A percentile compares a stretch with the other conserved stretches of the same genome.
phyloP scores from a whole-genome alignment of 2,329 filamentous ascomycete species.

The Cercospora nicotianae region DNA sequence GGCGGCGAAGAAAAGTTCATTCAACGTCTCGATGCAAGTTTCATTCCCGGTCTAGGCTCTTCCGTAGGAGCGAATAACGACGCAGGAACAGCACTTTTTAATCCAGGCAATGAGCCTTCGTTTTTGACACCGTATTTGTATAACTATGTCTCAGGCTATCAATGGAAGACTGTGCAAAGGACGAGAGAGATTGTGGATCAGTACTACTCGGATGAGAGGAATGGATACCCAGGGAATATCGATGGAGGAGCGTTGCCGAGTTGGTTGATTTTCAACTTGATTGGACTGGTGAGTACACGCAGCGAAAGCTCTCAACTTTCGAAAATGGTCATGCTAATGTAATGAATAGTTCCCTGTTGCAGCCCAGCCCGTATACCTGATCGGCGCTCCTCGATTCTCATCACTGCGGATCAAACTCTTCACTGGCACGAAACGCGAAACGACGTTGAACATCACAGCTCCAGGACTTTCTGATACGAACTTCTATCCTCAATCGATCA shows the following conservation, averaged over 20 bases:
- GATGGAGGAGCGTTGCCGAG: conserved; percentile 52
- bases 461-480: conserved; percentile 15
- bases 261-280: conserved; percentile 54
- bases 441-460: conserved; percentile 19
- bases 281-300: conserved; percentile 40
- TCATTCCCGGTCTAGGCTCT: conserved; percentile 23
- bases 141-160: conserved; percentile 39
- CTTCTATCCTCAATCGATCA: conserved; percentile 24
- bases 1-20: conserved; percentile 24
- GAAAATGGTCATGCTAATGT: background rate
- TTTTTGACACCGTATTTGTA: conserved; percentile 45
- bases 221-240: conserved; percentile 49
- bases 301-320: background rate
- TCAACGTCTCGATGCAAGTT: conserved; percentile 22
- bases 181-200: conserved; percentile 42
- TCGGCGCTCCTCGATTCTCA: conserved; percentile 49
- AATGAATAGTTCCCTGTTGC: conserved; percentile 45
- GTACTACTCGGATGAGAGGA: conserved; percentile 44
- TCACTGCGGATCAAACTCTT: conserved; percentile 22
- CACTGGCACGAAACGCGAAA: conserved; percentile 17
- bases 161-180: conserved; percentile 42
- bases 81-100: conserved; percentile 29
- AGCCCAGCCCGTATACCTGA: conserved; percentile 50
- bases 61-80: conserved; percentile 26
- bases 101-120: conserved; percentile 42